Percentiles rank a stretch among this genome's conserved stretches.
Evolutionary conservation across 2,329 filamentous ascomycete species (phyloP).

Genomic region (Phaeosphaeriaceae sp.): DNA sequence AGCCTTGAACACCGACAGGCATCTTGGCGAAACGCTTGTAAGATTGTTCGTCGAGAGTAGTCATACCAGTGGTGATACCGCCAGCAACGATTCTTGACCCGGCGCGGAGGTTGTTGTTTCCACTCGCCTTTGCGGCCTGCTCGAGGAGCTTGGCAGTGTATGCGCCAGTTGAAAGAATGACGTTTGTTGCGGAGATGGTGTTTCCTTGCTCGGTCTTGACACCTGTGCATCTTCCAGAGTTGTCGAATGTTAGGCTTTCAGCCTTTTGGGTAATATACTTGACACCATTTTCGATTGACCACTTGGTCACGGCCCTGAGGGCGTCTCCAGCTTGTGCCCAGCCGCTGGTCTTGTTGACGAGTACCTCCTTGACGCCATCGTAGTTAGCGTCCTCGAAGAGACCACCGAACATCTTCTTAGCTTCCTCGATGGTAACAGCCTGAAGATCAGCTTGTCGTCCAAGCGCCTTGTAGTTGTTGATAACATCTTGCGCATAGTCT

Average conservation of each 20-base stretch:
- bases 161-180: conserved; percentile 53
- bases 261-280: conserved; percentile 66
- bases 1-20: conserved; percentile 46
- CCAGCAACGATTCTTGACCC: conserved; percentile 65
- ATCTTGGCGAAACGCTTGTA: conserved; percentile 38
- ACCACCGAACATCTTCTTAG: conserved; percentile 65
- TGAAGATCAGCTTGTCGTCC: conserved; percentile 57
- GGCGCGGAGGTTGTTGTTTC: conserved; percentile 60
- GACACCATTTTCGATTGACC: conserved; percentile 64
- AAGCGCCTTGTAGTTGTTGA: conserved; percentile 60
- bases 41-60: conserved; percentile 49
- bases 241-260: conserved; percentile 57
- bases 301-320: conserved; percentile 62
- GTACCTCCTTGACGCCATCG: conserved; percentile 64
- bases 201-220: conserved; percentile 47
- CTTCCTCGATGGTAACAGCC: conserved; percentile 56
- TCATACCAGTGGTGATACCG: conserved; percentile 61
- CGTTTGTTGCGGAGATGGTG: conserved; percentile 29
- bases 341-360: conserved; percentile 68
- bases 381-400: conserved; percentile 70
- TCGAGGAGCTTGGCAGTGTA: conserved; percentile 55
- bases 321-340: conserved; percentile 71
- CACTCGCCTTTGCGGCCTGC: conserved; percentile 55
- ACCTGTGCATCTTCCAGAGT: conserved; percentile 51
- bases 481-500: conserved; percentile 58